Percentiles rank a stretch among this genome's conserved stretches.
Evolutionary conservation across 2,329 filamentous ascomycete genomes (phyloP).

Genomic region (Cordyceps cateniannulata): DNA sequence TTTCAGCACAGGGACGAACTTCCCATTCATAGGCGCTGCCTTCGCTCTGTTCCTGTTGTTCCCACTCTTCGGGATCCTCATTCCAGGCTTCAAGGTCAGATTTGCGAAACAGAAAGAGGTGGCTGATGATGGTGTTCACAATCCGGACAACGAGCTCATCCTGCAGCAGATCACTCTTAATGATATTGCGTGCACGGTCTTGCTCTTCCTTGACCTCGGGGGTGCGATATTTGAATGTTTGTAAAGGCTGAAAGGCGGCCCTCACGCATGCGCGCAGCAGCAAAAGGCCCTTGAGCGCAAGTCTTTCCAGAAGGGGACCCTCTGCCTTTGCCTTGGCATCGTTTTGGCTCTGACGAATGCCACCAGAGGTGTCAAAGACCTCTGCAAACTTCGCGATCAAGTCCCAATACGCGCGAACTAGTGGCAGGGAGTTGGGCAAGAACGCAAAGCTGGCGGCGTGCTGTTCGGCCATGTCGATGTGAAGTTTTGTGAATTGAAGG

Average conservation of each 20-base stretch:
- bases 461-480: constrained; percentile 73
- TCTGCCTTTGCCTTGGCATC: constrained; percentile 45
- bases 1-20: constrained; percentile 86
- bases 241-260: constrained; percentile 73
- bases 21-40: constrained; percentile 88
- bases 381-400: constrained; percentile 72
- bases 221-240: constrained; percentile 78
- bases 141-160: constrained; percentile 72
- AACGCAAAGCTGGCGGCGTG: constrained; percentile 80
- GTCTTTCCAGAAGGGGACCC: constrained; percentile 64
- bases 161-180: constrained; percentile 71
- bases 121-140: constrained; percentile 77
- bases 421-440: constrained; percentile 69
- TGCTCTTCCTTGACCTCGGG: constrained; percentile 71
- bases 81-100: constrained; percentile 88
- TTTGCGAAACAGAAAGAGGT: constrained; percentile 80
- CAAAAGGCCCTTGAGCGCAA: constrained; percentile 77
- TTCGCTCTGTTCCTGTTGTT: constrained; percentile 78
- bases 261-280: constrained; percentile 76
- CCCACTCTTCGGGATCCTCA: constrained; percentile 93
- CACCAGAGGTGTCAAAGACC: constrained; percentile 57
- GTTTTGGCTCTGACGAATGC: constrained; percentile 38
- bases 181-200: constrained; percentile 56
- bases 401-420: constrained; percentile 81
- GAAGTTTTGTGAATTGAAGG: constrained; percentile 84